A percentile compares a stretch with the other conserved stretches of the same genome.
Conservation (phyloP, 148 eudicot species). For the Hydrangea macrophylla region DNA sequence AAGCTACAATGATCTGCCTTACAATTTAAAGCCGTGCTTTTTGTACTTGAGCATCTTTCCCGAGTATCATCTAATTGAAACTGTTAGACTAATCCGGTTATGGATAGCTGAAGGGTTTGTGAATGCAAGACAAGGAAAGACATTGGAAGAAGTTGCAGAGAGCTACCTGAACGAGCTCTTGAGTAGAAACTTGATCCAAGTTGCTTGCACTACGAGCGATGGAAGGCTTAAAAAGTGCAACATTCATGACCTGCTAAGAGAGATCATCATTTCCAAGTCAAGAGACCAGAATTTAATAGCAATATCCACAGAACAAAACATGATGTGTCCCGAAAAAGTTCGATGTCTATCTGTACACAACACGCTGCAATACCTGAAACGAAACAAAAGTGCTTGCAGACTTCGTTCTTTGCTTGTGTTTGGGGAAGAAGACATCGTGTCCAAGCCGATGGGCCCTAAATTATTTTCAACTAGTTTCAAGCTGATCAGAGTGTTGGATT, state of each 20-base stretch:
- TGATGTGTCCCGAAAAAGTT: background rate
- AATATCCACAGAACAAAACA: background rate
- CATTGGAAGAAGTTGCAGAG: conserved; percentile 8
- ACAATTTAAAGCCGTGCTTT: conserved; percentile 15
- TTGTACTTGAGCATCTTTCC: conserved; percentile 20
- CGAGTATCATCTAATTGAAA: background rate
- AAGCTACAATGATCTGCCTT: conserved; percentile 10
- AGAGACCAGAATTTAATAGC: conserved; percentile 1
- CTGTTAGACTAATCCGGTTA: conserved; percentile 2
- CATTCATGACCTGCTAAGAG: conserved; percentile 1
- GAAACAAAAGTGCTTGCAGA: no score
- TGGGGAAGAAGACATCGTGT: background rate
- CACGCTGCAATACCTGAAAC: background rate
- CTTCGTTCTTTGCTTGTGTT: background rate
- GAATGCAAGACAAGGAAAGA: background rate
- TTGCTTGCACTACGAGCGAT: background rate
- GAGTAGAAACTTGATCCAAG: conserved; percentile 1
- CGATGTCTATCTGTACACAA: background rate
- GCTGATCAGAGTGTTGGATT: conserved; percentile 4
- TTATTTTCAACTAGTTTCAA: background rate
- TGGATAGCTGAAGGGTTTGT: conserved; percentile 17
- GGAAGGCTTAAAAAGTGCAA: background rate
- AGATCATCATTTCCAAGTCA: background rate
- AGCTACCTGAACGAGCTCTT: conserved; percentile 10
- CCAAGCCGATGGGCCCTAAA: no score